Evolutionary conservation across 1,139 yeast genomes (phyloP).

Genomic region (Komagataea norvegica): DNA sequence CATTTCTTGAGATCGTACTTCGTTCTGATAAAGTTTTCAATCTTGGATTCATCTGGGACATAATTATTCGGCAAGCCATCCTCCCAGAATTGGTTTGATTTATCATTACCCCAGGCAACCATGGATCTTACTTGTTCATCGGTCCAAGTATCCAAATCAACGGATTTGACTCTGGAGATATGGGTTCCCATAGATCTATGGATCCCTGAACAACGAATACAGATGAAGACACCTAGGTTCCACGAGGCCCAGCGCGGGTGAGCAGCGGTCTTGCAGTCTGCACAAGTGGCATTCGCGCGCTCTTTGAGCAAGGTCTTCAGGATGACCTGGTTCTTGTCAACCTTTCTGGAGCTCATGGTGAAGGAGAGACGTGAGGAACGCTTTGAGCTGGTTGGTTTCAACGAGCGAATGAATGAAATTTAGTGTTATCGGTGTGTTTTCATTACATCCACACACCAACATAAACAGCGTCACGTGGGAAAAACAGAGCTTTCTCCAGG

Average conservation of each 20-base stretch:
- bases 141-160: conserved; percentile 95
- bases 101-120: conserved; percentile 82
- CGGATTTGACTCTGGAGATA: conserved; percentile 79
- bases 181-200: conserved; percentile 96
- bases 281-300: conserved; percentile 72
- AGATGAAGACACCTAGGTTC: conserved; percentile 88
- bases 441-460: too few species aligned
- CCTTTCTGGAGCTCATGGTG: conserved; percentile 13
- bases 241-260: conserved; percentile 99
- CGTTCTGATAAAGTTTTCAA: conserved; percentile 84
- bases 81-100: conserved; percentile 82
- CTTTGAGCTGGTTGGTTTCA: background rate
- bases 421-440: too few species aligned
- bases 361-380: background rate
- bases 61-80: conserved; percentile 64
- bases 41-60: conserved; percentile 78
- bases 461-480: too few species aligned
- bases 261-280: conserved; percentile 83
- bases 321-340: conserved; percentile 36
- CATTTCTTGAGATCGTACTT: conserved; percentile 90
- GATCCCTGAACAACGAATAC: conserved; percentile 91
- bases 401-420: background rate
- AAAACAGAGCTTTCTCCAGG: too few species aligned
- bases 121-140: conserved; percentile 83
- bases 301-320: conserved; percentile 71